Evolutionary conservation across 2,329 filamentous ascomycete genomes (phyloP), one percentile per base, ranked within the genome.

Genomic region (Immersiporthe knoxdaviesiana): DNA sequence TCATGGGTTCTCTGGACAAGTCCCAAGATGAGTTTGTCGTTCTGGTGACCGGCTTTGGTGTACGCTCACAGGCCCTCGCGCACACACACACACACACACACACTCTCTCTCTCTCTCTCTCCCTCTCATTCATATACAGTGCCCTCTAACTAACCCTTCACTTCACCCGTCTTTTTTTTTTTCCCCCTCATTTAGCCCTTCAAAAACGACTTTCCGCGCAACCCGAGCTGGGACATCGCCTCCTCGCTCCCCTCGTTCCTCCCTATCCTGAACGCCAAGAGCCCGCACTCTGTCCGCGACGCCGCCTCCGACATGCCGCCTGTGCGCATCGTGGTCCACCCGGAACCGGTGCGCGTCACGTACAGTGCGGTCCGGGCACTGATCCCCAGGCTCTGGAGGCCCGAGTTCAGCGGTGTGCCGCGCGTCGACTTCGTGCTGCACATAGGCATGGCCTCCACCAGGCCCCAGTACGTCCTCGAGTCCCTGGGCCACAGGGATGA

Each of bases 151-250:
- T n/a, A n/a, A n/a, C n/a, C n/a, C n/a, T n/a, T n/a, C n/a, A n/a
- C n/a, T n/a, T 35, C 60, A 16, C 44, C 24, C 7, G 5, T 6
- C 14, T n/a, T 37, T 32, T 16, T 27, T 1, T n/a, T n/a, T n/a
- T n/a, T n/a, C n/a, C n/a, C n/a, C n/a, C n/a, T n/a, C n/a, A n/a
- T n/a, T 44, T n/a, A 95, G 92, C 91, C 93, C 1, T 97, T 97
- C 79, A 89, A 90, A 74, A 84, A 81, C n/a, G 81, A 90, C 59
- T 90, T 90, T 76, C 87, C 89, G 37, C 81, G 90, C 70, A 97
- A 97, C 77, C 92, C 93, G 11, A 93, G 93, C 3, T 94, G 88
- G 85, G 87, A 94, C 76, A 94, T 97, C 76, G 89, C 91, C 63
- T 84, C 83, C 35, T 83, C 82, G 27, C 87, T 97, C n/a, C 90